Percentiles rank a stretch among this genome's conserved stretches.
phyloP scores from a whole-genome alignment of 2,329 filamentous ascomycete species.

The Lachnellula subtilissima region DNA sequence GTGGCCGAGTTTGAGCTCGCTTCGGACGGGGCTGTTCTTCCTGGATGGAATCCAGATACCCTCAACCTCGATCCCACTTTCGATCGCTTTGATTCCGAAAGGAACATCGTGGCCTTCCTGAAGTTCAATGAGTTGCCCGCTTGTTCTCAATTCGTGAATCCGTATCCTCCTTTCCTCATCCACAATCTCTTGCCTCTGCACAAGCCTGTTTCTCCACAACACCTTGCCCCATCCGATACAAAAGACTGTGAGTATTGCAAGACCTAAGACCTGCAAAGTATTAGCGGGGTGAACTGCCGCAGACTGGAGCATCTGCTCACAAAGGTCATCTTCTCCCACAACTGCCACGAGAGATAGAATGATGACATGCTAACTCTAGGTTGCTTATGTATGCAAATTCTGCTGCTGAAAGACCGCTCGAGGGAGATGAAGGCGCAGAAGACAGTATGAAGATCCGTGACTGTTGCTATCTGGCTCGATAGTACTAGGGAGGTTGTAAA shows the following conservation, averaged over 20 bases:
- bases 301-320: slow-evolving; percentile 48
- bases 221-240: slow-evolving; percentile 63
- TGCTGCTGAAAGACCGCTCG: no score
- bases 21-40: slow-evolving; percentile 23
- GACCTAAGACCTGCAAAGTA: slow-evolving; percentile 59
- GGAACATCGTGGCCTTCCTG: slow-evolving; percentile 58
- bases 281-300: slow-evolving; percentile 1
- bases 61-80: slow-evolving; percentile 77
- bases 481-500: no score
- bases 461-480: no score
- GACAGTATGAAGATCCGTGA: no score
- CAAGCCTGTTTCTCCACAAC: slow-evolving; percentile 51
- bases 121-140: slow-evolving; percentile 35
- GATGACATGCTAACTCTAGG: slow-evolving; percentile 5
- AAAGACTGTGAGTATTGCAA: slow-evolving; percentile 67
- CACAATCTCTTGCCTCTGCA: slow-evolving; percentile 55
- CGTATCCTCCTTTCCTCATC: slow-evolving; percentile 61
- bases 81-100: slow-evolving; percentile 80
- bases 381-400: no score
- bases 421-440: no score
- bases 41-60: slow-evolving; percentile 65
- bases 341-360: slow-evolving; percentile 67
- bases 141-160: slow-evolving; percentile 49
- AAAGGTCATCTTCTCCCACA: slow-evolving; percentile 90
- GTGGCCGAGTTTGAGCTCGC: slow-evolving; percentile 16